These are phyloP conservation scores for Saprolegnia parasitica DNA, from an alignment of 352 stramenopile species.

Conservation along the genomic window DNA sequence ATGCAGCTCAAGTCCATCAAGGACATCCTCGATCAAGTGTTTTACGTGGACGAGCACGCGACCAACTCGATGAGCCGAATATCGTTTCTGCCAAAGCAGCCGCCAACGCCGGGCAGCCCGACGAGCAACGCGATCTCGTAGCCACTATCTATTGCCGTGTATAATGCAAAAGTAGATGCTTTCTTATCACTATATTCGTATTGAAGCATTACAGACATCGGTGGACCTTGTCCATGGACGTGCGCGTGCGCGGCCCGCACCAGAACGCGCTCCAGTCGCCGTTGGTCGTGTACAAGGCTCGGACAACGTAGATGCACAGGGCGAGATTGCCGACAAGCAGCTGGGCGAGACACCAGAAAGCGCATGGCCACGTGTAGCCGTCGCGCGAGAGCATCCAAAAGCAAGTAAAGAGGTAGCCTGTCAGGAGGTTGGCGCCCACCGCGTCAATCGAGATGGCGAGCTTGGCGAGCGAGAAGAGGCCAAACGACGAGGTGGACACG, in stretches of 20 bases:
- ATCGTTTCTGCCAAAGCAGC: conserved; percentile 16
- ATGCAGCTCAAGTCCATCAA: conserved; percentile 83
- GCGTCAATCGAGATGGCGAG: conserved; percentile 13
- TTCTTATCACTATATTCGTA: conserved; percentile 30
- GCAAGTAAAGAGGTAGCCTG: conserved; percentile 37
- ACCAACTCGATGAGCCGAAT: conserved; percentile 17
- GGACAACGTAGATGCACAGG: conserved; percentile 60
- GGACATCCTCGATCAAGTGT: conserved; percentile 75
- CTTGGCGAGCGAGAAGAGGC: conserved; percentile 35
- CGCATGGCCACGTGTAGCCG: not conserved
- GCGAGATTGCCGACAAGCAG: conserved; percentile 53
- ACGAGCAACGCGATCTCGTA: not conserved
- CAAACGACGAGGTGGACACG: conserved; percentile 31
- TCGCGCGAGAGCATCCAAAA: conserved; percentile 1
- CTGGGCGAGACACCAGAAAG: conserved; percentile 27
- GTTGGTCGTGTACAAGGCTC: conserved; percentile 66
- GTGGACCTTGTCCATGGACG: not conserved
- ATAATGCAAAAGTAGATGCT: conserved; percentile 18
- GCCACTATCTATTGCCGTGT: not conserved
- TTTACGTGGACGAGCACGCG: conserved; percentile 34
- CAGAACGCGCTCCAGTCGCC: conserved; percentile 63
- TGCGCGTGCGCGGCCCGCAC: conserved; percentile 35
- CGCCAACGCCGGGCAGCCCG: not conserved
- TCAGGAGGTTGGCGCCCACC: conserved; percentile 18
- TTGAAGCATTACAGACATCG: conserved; percentile 23